Conservation (phyloP, 768 basidiomycete genomes). For the Termitomyces eurrhizus region DNA sequence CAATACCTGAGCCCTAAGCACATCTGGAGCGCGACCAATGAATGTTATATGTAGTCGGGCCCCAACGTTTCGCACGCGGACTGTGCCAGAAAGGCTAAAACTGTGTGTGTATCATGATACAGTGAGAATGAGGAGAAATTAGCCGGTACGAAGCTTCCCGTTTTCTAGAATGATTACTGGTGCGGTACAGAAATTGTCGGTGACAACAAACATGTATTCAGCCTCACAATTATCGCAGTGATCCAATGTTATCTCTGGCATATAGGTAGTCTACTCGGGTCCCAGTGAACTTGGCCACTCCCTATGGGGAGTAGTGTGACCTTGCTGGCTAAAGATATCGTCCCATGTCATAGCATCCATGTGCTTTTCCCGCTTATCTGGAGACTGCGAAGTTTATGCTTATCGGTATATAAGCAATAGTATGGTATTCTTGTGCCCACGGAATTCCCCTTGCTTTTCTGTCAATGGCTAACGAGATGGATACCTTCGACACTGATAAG, state of each 20-base stretch:
- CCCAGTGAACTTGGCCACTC: not conserved
- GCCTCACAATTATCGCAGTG: not conserved
- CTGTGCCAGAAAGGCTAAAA: not conserved
- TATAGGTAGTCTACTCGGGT: not conserved
- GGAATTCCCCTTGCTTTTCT: not conserved
- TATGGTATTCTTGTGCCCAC: not conserved
- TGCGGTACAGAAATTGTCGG: not conserved
- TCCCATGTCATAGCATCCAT: not conserved
- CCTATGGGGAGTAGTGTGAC: not conserved
- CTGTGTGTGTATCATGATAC: not conserved
- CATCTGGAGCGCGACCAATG: not conserved
- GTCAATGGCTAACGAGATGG: constrained; percentile 4
- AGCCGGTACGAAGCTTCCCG: not conserved
- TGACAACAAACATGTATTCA: no score
- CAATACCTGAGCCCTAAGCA: not conserved
- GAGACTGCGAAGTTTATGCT: not conserved
- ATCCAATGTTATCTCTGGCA: not conserved
- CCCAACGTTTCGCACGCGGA: not conserved
- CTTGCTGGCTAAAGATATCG: not conserved
- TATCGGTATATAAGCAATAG: not conserved
- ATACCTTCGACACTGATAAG: constrained; percentile 1
- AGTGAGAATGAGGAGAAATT: not conserved
- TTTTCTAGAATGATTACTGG: not conserved
- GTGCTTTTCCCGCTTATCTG: not conserved
- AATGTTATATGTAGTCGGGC: not conserved